These are phyloP conservation scores for Solanum virginianum DNA, from an alignment of 257 asterid genomes.

Conservation along the genomic window DNA sequence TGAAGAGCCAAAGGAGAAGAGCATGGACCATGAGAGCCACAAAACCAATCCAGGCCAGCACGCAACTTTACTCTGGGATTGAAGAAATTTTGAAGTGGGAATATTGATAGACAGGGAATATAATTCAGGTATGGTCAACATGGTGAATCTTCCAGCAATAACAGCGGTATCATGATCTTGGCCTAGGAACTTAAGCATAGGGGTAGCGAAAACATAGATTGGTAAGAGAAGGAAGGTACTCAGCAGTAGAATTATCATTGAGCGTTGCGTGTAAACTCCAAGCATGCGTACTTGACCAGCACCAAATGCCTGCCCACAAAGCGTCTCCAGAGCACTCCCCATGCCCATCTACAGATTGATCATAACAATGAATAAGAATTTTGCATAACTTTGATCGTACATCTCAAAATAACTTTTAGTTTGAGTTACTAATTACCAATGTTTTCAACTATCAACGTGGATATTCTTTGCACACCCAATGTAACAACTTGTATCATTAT, in stretches of 20 bases:
- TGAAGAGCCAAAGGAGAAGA: constrained; percentile 50
- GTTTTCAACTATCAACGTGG: too few species aligned
- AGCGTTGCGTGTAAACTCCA: constrained; percentile 72
- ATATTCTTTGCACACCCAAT: too few species aligned
- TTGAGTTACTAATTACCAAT: too few species aligned
- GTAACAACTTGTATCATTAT: too few species aligned
- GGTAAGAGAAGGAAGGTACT: constrained; percentile 46
- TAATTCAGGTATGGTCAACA: constrained; percentile 47
- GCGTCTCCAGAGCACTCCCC: constrained; percentile 95
- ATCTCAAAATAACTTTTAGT: too few species aligned
- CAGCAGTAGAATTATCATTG: constrained; percentile 38
- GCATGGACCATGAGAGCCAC: constrained; percentile 25
- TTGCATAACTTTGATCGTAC: too few species aligned
- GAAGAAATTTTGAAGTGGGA: constrained; percentile 70
- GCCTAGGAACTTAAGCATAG: constrained; percentile 53
- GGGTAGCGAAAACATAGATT: constrained; percentile 54
- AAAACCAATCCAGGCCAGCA: constrained; percentile 50
- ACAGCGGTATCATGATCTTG: constrained; percentile 46
- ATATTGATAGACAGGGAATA: constrained; percentile 45
- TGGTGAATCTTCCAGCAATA: constrained; percentile 47
- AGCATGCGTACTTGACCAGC: constrained; percentile 77
- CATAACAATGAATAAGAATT: too few species aligned
- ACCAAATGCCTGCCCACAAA: constrained; percentile 83
- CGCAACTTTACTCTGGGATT: constrained; percentile 72
- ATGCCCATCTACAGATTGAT: constrained; percentile 53